These are phyloP conservation scores for Rhizophora apiculata DNA, from an alignment of 345 rosid species.

Conservation along the genomic window DNA sequence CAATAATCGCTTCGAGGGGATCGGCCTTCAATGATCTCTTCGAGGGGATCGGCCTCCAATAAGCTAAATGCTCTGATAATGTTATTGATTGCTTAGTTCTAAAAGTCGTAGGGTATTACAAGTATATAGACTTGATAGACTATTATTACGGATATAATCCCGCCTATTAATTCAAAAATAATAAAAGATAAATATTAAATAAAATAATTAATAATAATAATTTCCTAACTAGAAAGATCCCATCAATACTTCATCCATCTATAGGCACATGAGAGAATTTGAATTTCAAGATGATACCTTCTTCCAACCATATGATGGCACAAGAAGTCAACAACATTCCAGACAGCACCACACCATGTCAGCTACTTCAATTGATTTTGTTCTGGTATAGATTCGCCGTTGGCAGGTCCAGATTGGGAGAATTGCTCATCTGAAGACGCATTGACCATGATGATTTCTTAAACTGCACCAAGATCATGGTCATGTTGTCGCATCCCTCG, in stretches of 20 bases:
- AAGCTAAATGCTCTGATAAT: too few species aligned
- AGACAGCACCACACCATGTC: background rate
- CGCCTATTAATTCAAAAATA: too few species aligned
- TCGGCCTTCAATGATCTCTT: too few species aligned
- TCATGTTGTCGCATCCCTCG: conserved; percentile 99
- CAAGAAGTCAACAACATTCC: background rate
- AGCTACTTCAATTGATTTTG: conserved; percentile 17
- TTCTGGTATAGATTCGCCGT: conserved; percentile 24
- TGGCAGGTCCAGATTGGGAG: conserved; percentile 29
- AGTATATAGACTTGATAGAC: too few species aligned
- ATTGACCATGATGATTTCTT: conserved; percentile 45
- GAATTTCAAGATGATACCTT: background rate
- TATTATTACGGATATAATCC: too few species aligned
- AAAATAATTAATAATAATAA: too few species aligned
- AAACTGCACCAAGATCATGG: conserved; percentile 91
- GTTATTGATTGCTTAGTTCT: too few species aligned
- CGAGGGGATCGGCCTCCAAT: too few species aligned
- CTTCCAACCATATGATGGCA: background rate
- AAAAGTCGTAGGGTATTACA: too few species aligned
- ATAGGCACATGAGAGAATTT: conserved; percentile 6
- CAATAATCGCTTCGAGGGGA: too few species aligned
- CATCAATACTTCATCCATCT: background rate
- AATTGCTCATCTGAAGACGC: conserved; percentile 33
- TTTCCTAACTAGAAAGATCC: too few species aligned
- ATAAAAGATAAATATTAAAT: too few species aligned